phyloP scores from a whole-genome alignment of 495 filamentous ascomycete species.

The Trichoderma reesei region DNA sequence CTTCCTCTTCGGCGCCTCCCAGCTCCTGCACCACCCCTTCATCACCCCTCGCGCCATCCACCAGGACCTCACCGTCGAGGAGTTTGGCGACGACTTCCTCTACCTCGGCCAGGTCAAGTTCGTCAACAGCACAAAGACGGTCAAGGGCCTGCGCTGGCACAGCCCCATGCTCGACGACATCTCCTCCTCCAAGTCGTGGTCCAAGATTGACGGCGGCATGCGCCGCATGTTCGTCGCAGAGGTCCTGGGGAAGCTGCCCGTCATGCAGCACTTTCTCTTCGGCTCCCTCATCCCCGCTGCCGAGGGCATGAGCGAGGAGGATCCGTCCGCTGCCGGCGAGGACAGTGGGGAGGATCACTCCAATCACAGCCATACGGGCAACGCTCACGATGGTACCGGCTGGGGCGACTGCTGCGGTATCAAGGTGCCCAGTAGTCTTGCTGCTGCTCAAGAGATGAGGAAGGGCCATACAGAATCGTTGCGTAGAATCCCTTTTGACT shows the following conservation, averaged over 20 bases:
- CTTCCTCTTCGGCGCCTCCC: conserved; percentile 86
- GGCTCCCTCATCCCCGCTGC: conserved; percentile 69
- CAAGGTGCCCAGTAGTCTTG: conserved; percentile 89
- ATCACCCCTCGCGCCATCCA: conserved; percentile 85
- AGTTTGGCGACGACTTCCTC: conserved; percentile 69
- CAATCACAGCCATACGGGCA: conserved; percentile 52
- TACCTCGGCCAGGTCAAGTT: conserved; percentile 89
- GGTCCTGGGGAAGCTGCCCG: conserved; percentile 85
- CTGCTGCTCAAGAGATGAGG: conserved; percentile 75
- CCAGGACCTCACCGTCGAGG: conserved; percentile 73
- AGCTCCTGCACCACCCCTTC: conserved; percentile 77
- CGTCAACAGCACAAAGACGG: conserved; percentile 93
- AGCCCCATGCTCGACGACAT: conserved; percentile 98
- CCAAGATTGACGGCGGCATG: conserved; percentile 91
- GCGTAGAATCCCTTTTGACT: conserved; percentile 90
- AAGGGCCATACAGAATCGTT: conserved; percentile 56
- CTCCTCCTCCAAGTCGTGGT: conserved; percentile 81
- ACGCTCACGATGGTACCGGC: conserved; percentile 51
- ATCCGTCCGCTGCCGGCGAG: conserved; percentile 36
- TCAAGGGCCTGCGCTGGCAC: conserved; percentile 92
- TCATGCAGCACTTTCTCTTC: conserved; percentile 98
- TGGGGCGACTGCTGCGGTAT: conserved; percentile 99
- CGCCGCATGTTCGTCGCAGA: conserved; percentile 91
- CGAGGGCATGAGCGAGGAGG: conserved; percentile 64
- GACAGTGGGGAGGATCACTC: conserved; percentile 48